Base-by-base conservation (phyloP, 116 monocot species). In the Phalaenopsis hybrid region DNA sequence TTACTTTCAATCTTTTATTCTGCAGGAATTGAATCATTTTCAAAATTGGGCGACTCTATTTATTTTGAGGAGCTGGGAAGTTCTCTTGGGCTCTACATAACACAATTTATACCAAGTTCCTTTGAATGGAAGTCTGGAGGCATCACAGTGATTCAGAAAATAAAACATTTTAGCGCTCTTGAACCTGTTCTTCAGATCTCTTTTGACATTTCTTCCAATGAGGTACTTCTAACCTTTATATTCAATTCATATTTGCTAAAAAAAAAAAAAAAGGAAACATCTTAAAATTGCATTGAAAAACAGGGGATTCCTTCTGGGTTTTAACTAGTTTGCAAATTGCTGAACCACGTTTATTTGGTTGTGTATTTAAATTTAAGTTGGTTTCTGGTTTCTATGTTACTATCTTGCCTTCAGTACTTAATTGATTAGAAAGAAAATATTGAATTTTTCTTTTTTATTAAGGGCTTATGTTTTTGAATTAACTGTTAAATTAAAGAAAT, bases 11-110 rank as follows among this genome's bases (percentile, higher is more conserved):
- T 46, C 31, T 75, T 74, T 75, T 21, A 1, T 46, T 82, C 31
- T 83, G 44, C 86, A 99, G 99, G 92, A 63, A 95, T 95, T 48
- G 99, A 98, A 78, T 98, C 98, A 58, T 98, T 98, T 78, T 98
- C 98, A 69, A 98, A 98, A 73, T 80, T 98, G 37, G 98, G 98
- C 70, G 95, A 98, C 82, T 95, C 99, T 20, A 99, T 99, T 63
- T 99, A 95, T 84, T 99, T 99, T 57, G 99, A 99, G 88, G 92
- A 93, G 79, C 84, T 81, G 80, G 92, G 92, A 25, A 86, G 67
- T 50, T 74, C 79, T 75, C 89, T 85, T 1, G 82, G 83, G 25
- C 88, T 99, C 20, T 92, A 89, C 79, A 85, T 95, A 69, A 84
- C 91, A 43, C 99, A 99, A 52, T 99, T 78, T 57, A 89, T 95